Evolutionary conservation across 202 grass and related monocot species (phyloP), one percentile per base, ranked within the genome.

Genomic region (Bolboschoenoplectus hybrid): DNA sequence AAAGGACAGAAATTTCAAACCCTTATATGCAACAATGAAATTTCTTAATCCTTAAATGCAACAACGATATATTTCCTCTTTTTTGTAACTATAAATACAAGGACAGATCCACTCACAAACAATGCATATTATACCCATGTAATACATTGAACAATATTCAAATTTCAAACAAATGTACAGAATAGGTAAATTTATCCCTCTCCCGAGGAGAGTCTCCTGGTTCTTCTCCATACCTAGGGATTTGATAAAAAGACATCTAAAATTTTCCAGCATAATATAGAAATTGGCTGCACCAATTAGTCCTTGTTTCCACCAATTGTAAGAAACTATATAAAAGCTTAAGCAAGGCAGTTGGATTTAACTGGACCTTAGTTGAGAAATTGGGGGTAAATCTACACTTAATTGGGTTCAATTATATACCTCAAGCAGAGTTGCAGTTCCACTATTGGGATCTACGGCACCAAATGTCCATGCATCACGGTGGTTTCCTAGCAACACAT

Each of bases 391-490:
- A 76, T 52, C 14, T 12, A 76, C 72, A 76, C 72, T 14, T 56
- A 32, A 51, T 8, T 26, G 26, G 26, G 26, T 8, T 69, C 39
- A 16, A 38, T 78, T 67, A 78, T 20, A 50, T 91, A 95, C 95
- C 91, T 98, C 95, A 91, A 98, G 93, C 64, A 98, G 89, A 63
- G 95, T 62, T 91, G 95, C 88, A 35, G 95, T 98, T 80, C 95
- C 95, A 10, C 95, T 98, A 73, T 92, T 98, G 0, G 95, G 95
- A 64, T 98, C 95, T 64, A 75, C 91, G 57, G 85, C 95, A 41
- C 93, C 95, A 90, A 98, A 98, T 76, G 93, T 93, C 95, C 95
- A 98, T 51, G 95, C 95, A 91, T 98, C 95, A 8, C 93, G 93
- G 76, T 98, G 95, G 67, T 98, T 98, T 84, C 95, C 95, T 69